phyloP scores from a whole-genome alignment of 352 stramenopile species.

The Phytophthora kernoviae region DNA sequence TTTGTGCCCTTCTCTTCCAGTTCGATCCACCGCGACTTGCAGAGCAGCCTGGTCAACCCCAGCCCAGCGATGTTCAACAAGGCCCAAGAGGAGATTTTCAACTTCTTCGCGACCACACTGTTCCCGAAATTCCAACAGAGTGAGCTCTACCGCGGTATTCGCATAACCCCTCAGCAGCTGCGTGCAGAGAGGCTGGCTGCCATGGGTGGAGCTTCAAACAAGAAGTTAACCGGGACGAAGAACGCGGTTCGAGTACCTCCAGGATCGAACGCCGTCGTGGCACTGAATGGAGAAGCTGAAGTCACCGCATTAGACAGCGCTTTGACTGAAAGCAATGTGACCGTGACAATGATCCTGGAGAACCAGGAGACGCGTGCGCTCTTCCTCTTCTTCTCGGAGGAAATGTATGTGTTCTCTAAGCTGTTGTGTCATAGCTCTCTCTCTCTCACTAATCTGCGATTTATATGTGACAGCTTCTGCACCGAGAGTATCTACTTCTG shows the following conservation, averaged over 20 bases:
- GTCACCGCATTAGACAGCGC: conserved; percentile 8
- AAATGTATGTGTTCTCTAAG: conserved; percentile 58
- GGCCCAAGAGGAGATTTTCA: conserved; percentile 67
- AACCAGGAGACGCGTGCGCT: conserved; percentile 64
- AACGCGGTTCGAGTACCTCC: conserved; percentile 4
- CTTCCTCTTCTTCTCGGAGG: conserved; percentile 76
- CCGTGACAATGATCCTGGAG: conserved; percentile 62
- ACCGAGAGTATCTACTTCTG: conserved; percentile 87
- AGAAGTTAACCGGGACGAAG: conserved; percentile 2
- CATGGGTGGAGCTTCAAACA: conserved; percentile 22
- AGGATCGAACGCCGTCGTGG: conserved; percentile 8
- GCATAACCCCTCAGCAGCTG: conserved; percentile 44
- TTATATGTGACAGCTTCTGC: conserved; percentile 61
- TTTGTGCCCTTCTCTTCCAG: conserved; percentile 48
- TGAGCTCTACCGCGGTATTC: conserved; percentile 64
- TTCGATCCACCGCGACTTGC: conserved; percentile 33
- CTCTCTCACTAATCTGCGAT: conserved; percentile 1
- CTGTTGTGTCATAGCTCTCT: not conserved
- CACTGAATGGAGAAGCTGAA: conserved; percentile 6
- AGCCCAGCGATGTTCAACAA: conserved; percentile 76
- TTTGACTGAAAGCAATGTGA: conserved; percentile 45
- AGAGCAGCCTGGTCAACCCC: conserved; percentile 38
- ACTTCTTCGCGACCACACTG: conserved; percentile 66
- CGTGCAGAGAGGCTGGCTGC: conserved; percentile 30
- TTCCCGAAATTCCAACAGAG: conserved; percentile 81